Base-by-base conservation (phyloP, 2,329 filamentous ascomycete genomes). In the Rhynchosporium agropyri region DNA sequence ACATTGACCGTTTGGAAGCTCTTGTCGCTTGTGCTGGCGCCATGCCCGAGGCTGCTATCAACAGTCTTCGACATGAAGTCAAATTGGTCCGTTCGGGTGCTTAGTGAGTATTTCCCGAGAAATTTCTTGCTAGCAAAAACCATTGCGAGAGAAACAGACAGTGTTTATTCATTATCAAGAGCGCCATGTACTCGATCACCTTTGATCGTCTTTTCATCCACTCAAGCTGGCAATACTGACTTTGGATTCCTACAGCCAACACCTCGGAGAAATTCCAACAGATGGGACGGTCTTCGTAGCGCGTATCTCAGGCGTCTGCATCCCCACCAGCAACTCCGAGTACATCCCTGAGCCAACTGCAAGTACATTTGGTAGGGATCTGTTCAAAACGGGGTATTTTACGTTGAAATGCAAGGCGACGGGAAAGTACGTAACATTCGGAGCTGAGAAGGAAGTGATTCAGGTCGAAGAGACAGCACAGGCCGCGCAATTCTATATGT, bases 311-410 rank as follows among this genome's bases (percentile, higher is more conserved):
- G 31, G 45, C 33, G 45, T 50, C 20, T 59, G 45, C 9, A 8
- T 50, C 20, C 36, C 49, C 36, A 45, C 56, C 31, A 49, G 43
- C 36, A 54, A 54, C 51, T 28, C 51, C 7, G 51, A 40, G 40
- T 54, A 40, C 45, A 49, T 26, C n/a, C 56, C 56, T 10, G 33
- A 29, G n/a, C 56, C 43, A 58, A 48, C 43, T 28, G 43, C 51
- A 8, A 36, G 51, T 2, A 26, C 15, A 3, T 54, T 54, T 42
- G 51, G n/a, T 3, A 20, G n/a, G 1, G 51, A 40, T 54, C 8
- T 20, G 33, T 54, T 15, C 3, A 54, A 42, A 36, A 40, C 51
- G 51, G 51, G 51, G 33, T 54, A 54, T 54, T 54, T 54, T 15
- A 54, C 33, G 51, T 26, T 42, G 9, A 54, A 54, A 33, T 28